These are phyloP conservation scores for Aspergillus ostianus DNA, from an alignment of 495 filamentous ascomycete species.

Conservation along the genomic window DNA sequence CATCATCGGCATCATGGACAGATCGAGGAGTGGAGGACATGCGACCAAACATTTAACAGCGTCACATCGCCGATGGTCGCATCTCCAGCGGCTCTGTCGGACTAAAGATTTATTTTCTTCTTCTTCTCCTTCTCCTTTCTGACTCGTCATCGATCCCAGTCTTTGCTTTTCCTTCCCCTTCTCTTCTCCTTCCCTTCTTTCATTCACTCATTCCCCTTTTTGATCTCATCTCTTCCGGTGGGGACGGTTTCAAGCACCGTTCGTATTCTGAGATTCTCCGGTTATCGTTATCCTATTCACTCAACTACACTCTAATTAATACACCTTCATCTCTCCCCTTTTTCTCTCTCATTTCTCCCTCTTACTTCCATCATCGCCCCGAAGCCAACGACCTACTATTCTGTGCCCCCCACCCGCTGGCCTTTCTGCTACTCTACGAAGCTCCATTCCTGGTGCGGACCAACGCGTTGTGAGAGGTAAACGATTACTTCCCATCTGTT, in stretches of 20 bases:
- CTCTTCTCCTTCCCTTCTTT: slow-evolving; percentile 15
- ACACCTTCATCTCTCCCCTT: not conserved
- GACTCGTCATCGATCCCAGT: slow-evolving; percentile 10
- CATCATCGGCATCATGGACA: not conserved
- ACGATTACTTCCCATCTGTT: slow-evolving; percentile 6
- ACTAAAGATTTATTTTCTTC: slow-evolving; percentile 3
- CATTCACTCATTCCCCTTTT: slow-evolving; percentile 1
- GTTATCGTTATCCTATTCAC: slow-evolving; percentile 1
- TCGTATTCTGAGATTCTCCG: slow-evolving; percentile 1
- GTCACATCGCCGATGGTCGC: slow-evolving; percentile 34
- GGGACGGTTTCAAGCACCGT: not conserved
- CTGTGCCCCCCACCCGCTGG: not conserved
- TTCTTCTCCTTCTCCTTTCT: not conserved
- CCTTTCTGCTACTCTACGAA: not conserved
- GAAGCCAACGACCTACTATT: not conserved
- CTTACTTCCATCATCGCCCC: not conserved
- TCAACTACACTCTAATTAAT: slow-evolving; percentile 1
- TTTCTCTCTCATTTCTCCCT: not conserved
- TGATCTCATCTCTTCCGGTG: not conserved
- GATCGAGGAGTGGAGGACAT: slow-evolving; percentile 3
- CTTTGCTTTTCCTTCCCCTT: slow-evolving; percentile 4
- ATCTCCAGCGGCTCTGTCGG: slow-evolving; percentile 11
- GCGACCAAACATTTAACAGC: slow-evolving; percentile 17
- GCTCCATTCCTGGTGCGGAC: slow-evolving; percentile 5
- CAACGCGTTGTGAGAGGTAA: slow-evolving; percentile 15